Percentiles rank a stretch among this genome's conserved stretches.
Conservation (phyloP, 1,284 basidiomycete species). For the Leccinum ponderosum region DNA sequence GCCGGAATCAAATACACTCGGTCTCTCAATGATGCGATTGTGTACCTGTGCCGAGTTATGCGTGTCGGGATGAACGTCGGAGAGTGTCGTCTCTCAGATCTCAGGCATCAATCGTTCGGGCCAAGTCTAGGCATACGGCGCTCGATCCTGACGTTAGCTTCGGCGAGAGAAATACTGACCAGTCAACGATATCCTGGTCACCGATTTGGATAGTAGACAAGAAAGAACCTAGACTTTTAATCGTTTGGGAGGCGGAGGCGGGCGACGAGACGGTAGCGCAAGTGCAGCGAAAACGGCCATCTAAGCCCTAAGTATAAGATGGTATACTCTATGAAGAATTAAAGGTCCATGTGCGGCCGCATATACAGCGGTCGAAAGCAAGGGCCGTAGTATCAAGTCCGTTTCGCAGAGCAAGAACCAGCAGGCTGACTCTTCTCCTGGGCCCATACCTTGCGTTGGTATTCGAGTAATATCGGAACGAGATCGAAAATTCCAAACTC, state of each 20-base stretch:
- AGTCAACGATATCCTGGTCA: too few species aligned
- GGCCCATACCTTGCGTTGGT: conserved; percentile 75
- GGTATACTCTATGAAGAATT: not conserved
- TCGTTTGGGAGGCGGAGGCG: not conserved
- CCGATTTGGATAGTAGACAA: too few species aligned
- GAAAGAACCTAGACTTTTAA: not conserved
- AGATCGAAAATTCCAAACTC: conserved; percentile 90
- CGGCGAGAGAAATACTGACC: not conserved
- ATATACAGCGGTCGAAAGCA: not conserved
- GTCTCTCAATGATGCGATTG: not conserved
- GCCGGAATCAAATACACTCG: not conserved
- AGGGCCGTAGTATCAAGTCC: not conserved
- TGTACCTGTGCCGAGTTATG: not conserved
- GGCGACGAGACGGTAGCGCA: not conserved
- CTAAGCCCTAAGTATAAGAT: not conserved
- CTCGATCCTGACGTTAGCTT: not conserved
- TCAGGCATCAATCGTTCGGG: not conserved
- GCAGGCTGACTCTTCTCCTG: not conserved
- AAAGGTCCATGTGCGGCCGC: not conserved
- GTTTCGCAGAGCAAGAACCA: not conserved
- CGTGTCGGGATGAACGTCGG: not conserved
- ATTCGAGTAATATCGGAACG: conserved; percentile 82
- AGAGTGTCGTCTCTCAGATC: not conserved
- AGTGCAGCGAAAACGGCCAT: too few species aligned
- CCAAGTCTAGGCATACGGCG: not conserved